A percentile compares a stretch with the other conserved stretches of the same genome.
phyloP scores from a whole-genome alignment of 495 filamentous ascomycete genomes.

The Beverwykella pulmonaria region DNA sequence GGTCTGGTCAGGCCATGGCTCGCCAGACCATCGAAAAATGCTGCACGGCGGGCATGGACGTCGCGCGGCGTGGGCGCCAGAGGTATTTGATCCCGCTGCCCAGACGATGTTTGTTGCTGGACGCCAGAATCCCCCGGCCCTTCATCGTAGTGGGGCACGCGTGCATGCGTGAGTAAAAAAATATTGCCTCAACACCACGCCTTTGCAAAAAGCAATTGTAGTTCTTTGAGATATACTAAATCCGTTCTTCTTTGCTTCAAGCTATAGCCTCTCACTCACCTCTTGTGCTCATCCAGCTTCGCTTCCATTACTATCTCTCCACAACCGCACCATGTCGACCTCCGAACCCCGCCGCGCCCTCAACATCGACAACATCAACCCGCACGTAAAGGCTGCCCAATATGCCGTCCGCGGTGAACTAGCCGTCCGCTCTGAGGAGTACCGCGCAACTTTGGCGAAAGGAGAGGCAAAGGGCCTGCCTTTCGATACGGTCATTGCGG shows the following conservation, averaged over 20 bases:
- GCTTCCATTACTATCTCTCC: neutral
- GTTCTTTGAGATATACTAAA: constrained; percentile 15
- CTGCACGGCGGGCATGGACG: neutral
- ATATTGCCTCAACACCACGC: constrained; percentile 30
- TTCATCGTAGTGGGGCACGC: constrained; percentile 35
- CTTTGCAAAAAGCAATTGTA: constrained; percentile 31
- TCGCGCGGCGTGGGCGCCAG: constrained; percentile 18
- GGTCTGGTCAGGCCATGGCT: constrained; percentile 9
- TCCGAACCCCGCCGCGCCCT: constrained; percentile 61
- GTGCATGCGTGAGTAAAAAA: constrained; percentile 22
- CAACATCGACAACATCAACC: constrained; percentile 88
- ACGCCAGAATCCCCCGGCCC: neutral
- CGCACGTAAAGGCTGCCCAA: constrained; percentile 76
- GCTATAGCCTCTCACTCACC: constrained; percentile 11
- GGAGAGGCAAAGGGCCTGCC: constrained; percentile 67
- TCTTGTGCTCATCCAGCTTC: neutral
- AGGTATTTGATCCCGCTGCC: constrained; percentile 31
- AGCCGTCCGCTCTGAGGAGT: constrained; percentile 85
- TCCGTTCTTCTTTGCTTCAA: constrained; percentile 2
- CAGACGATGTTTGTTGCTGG: constrained; percentile 1
- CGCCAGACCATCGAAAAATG: constrained; percentile 13
- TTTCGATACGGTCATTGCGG: constrained; percentile 87
- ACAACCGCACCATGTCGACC: constrained; percentile 59
- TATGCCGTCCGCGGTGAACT: constrained; percentile 97
- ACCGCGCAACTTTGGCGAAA: constrained; percentile 68